Evolutionary conservation across 495 filamentous ascomycete species (phyloP), one percentile per base, ranked within the genome.

Genomic region (Tuber calosporum): DNA sequence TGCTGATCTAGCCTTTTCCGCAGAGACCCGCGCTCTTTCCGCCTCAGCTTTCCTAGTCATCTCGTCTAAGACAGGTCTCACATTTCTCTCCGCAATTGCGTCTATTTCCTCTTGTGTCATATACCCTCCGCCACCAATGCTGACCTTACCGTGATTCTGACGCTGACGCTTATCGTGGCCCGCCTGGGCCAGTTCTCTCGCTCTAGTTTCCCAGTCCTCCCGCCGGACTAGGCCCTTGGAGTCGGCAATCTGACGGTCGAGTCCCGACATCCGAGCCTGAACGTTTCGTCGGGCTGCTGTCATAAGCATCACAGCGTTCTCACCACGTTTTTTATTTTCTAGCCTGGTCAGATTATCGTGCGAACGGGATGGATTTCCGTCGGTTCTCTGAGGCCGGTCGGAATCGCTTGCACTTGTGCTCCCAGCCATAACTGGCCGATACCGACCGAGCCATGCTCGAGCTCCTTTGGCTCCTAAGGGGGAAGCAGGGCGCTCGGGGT

Each of bases 51-150:
- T 89, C 30, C 90, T 89, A 68, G 89, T 88, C 48, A 99, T 96
- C 77, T 97, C 92, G 79, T 97, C 91, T n/a, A 99, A 82, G 0
- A 95, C 88, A 26, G 95, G 95, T 82, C 93, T 91, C n/a, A 99
- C 86, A 78, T 90, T 89, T 42, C 86, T 86, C 15, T 88, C 87
- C 0, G 95, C 95, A 74, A 97, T 89, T 17, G 87, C 88, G 72
- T 97, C 90, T 58, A 99, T 87, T 69, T 93, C 92, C 5, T 88
- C 85, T 82, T 90, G 87, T 68, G 94, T 89, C 84, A 98, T 87
- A 73, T 89, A 91, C 79, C 87, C 91, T 0, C 93, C 90, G 37
- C 90, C 89, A 36, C 96, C 94, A 69, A 99, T 89, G 75, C 93
- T 87, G 58, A 97, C 85, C 79, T 88, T 90, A 36, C 89, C 87